Conservation (phyloP, 495 filamentous ascomycete species). For the Sordaria brevicollis region DNA sequence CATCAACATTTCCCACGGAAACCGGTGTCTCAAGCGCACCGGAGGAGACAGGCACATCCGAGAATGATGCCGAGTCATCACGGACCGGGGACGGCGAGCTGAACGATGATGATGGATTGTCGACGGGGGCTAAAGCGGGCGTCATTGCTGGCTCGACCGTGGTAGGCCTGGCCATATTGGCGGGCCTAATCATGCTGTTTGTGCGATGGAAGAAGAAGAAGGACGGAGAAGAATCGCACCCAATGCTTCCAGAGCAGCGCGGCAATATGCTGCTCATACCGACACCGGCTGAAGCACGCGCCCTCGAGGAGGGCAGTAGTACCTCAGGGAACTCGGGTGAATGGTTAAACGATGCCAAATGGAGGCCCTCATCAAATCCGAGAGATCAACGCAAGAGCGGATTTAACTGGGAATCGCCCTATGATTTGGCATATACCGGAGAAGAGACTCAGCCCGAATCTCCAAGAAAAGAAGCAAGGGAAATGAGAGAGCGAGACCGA, state of each 20-base stretch:
- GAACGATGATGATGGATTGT: constrained; percentile 3
- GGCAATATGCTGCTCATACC: constrained; percentile 7
- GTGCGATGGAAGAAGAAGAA: constrained; percentile 12
- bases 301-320: background rate
- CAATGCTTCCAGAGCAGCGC: constrained; percentile 20
- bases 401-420: constrained; percentile 24
- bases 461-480: background rate
- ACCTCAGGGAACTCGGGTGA: background rate
- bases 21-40: background rate
- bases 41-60: background rate
- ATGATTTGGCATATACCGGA: constrained; percentile 11
- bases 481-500: background rate
- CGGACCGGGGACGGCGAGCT: background rate
- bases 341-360: constrained; percentile 10
- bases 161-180: constrained; percentile 14
- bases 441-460: background rate
- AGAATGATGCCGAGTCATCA: background rate
- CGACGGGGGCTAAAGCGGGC: constrained; percentile 11
- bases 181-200: constrained; percentile 10
- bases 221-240: constrained; percentile 20
- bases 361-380: constrained; percentile 7
- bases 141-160: constrained; percentile 15
- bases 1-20: background rate
- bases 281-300: background rate
- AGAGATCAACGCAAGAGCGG: constrained; percentile 5